Conservation (phyloP, 75 land plant species). For the Azolla pinnata region DNA sequence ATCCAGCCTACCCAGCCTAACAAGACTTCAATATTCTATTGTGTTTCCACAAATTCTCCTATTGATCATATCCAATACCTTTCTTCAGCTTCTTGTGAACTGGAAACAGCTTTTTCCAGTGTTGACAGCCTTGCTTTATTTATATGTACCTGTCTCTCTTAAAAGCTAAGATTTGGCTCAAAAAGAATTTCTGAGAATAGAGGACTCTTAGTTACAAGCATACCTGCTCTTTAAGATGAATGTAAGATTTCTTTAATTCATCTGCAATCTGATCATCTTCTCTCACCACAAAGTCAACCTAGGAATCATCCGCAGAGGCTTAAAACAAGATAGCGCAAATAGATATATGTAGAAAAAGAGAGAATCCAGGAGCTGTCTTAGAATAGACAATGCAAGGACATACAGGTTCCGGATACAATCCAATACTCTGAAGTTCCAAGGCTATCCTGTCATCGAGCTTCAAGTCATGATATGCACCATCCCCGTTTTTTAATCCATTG, state of each 20-base stretch:
- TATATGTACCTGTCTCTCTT: constrained; percentile 44
- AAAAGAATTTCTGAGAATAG: too few species aligned
- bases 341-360: too few species aligned
- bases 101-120: constrained; percentile 34
- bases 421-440: constrained; percentile 66
- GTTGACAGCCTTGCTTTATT: constrained; percentile 28
- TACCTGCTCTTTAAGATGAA: constrained; percentile 48
- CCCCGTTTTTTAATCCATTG: constrained; percentile 21
- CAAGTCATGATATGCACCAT: constrained; percentile 45
- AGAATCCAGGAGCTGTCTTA: too few species aligned
- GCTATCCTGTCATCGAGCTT: constrained; percentile 54
- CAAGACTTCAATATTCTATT: too few species aligned
- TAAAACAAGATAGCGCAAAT: constrained; percentile 17
- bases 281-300: constrained; percentile 42
- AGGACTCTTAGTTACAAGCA: too few species aligned
- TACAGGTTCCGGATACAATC: constrained; percentile 55
- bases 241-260: constrained; percentile 40
- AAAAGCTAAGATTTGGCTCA: too few species aligned
- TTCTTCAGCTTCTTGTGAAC: constrained; percentile 40
- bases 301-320: too few species aligned
- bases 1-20: too few species aligned
- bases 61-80: too few species aligned
- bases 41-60: too few species aligned
- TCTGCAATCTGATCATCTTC: constrained; percentile 61
- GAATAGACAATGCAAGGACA: too few species aligned